Conservation (phyloP, 108 stramenopile species). For the Seminavis robusta region DNA sequence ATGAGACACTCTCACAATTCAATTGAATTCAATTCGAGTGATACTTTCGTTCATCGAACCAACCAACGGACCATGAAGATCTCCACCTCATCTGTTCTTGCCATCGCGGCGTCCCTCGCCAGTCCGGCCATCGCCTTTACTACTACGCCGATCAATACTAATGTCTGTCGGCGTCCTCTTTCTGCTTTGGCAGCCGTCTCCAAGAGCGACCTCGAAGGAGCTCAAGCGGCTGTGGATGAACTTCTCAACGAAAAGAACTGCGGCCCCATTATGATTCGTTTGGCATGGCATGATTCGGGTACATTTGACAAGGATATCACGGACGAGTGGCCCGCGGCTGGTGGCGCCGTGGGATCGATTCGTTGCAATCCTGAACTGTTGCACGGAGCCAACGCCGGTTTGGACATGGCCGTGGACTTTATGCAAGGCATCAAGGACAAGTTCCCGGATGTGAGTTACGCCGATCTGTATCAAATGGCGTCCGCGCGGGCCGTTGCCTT, state of each 20-base stretch:
- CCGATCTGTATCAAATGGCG: conserved; percentile 78
- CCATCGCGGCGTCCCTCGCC: too few relatives aligned
- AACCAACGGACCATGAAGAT: too few relatives aligned
- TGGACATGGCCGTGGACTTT: conserved; percentile 49
- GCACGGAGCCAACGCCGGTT: conserved; percentile 93
- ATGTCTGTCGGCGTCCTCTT: too few relatives aligned
- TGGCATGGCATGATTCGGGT: conserved; percentile 97
- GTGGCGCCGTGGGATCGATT: conserved; percentile 83
- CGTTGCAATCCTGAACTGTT: conserved; percentile 90
- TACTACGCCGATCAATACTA: too few relatives aligned
- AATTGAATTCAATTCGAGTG: too few relatives aligned
- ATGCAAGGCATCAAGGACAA: conserved; percentile 85
- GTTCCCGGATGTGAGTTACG: conserved; percentile 63
- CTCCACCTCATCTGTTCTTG: too few relatives aligned
- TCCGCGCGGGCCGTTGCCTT: conserved; percentile 56
- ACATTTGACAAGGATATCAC: conserved; percentile 65
- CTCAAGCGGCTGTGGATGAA: conserved; percentile 87
- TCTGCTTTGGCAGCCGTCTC: too few relatives aligned
- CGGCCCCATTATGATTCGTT: conserved; percentile 88
- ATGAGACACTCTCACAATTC: too few relatives aligned
- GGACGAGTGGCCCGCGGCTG: conserved; percentile 56
- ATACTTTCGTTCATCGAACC: too few relatives aligned
- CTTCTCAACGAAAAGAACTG: conserved; percentile 84
- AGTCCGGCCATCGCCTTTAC: too few relatives aligned
- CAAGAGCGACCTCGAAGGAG: conserved; percentile 79